Base-by-base conservation (phyloP, 306 rosid species). In the Rubus parviflorus region DNA sequence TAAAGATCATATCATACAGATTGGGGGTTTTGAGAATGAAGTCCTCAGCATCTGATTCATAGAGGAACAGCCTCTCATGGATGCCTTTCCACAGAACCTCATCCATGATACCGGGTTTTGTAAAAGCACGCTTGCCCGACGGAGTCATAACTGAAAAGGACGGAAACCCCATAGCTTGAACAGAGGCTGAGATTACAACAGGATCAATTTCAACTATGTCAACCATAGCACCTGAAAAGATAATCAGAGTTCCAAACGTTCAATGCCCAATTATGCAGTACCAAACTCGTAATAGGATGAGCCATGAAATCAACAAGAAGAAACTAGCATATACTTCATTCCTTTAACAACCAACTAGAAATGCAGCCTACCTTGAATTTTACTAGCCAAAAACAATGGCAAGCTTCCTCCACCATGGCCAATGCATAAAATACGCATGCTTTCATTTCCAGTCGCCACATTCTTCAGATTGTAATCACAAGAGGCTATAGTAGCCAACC, bases 361-460 rank as follows among this genome's bases (percentile, higher is more conserved):
- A 42, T 43, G 56, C 42, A 57, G 63, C 82, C 71, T 68, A 91
- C 98, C 98, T 89, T 82, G 92, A 79, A 95, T 86, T 83, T 82
- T 87, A 83, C 95, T 90, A 30, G 97, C 96, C 86, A 92, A 79
- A 83, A 92, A 92, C 72, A 95, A 83, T 8, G 98, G 97, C 74
- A 92, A 85, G 83, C 97, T 90, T 72, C 98, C 98, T 38, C 98
- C 98, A 74, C 98, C 98, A 75, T 95, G 97, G 35, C 97, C 98
- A 19, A 95, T 90, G 86, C 97, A 92, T 78, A 95, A 82, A 73
- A 92, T 88, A 64, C 75, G 83, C 90, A 92, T 84, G 35, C 70
- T 80, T 77, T 92, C 84, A 67, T 81, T 84, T 79, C 97, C 98
- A 20, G 77, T 85, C 61, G 81, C 78, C 9, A 82, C 86, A 25